Base-by-base conservation (phyloP, 2,329 filamentous ascomycete species). In the Emmonsia crescens region DNA sequence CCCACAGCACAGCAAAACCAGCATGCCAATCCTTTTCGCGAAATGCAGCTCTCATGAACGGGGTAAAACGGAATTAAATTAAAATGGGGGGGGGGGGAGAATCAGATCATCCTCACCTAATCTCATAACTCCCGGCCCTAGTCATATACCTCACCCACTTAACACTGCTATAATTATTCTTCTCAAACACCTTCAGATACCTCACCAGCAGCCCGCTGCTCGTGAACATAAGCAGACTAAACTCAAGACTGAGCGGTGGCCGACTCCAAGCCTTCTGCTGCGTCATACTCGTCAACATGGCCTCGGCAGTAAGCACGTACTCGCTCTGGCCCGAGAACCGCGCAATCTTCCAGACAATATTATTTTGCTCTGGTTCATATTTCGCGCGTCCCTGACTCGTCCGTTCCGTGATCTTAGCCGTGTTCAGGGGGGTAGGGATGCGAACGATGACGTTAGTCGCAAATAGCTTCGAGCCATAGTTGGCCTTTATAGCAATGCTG, bases 131-230 rank as follows among this genome's bases (percentile, higher is more conserved):
- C 33, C 94, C 94, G 19, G 93, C 94, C 67, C 93, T 86, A 21
- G 94, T 99, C 94, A 99, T 97, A 76, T 99, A 99, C 69, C 94
- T 82, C 69, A 99, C 94, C 94, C 94, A 99, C 77, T 99, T 99
- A 57, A 99, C 94, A 72, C 91, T 96, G 65, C 89, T 95, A 75
- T 99, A 99, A 76, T 97, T 97, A 76, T 85, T 94, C 85, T 99
- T 99, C 79, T 99, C 94, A 78, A 99, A 99, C 1, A 99, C 94
- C 78, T 99, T 99, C 62, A 99, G 78, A 75, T 99, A 99, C 57
- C 95, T 82, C 62, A 99, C 94, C 66, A 99, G 73, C 72, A 99
- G 74, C 0, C 94, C 94, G 0, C 89, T 95, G 72, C 91, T 96
- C 24, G 94, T 99, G 73, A 99, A 99, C 95, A 99, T 99, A 70